phyloP scores from a whole-genome alignment of 140 eudicot species.

The Flaveria floridana region DNA sequence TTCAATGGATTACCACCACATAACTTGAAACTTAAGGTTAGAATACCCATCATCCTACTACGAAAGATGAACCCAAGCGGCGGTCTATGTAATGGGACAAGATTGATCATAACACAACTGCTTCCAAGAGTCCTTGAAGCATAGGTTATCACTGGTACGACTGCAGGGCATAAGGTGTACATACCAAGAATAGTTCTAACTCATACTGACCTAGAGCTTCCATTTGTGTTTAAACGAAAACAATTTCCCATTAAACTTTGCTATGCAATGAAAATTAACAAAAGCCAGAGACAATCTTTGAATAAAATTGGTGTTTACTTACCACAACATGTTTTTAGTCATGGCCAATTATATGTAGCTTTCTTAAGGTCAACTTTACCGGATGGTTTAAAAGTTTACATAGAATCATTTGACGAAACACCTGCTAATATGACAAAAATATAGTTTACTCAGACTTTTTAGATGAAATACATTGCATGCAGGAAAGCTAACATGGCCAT shows the following conservation, averaged over 20 bases:
- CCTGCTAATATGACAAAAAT: too few relatives aligned
- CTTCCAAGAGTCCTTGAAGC: not conserved
- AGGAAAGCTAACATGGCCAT: too few relatives aligned
- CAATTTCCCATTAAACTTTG: too few relatives aligned
- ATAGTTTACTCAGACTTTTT: too few relatives aligned
- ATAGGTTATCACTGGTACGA: not conserved
- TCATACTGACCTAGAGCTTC: too few relatives aligned
- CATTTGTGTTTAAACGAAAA: too few relatives aligned
- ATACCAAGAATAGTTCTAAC: too few relatives aligned
- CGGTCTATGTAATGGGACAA: not conserved
- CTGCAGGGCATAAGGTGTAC: not conserved
- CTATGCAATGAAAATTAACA: too few relatives aligned
- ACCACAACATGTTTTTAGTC: not conserved
- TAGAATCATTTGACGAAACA: too few relatives aligned
- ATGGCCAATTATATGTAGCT: not conserved
- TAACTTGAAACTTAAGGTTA: not conserved
- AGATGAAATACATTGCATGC: too few relatives aligned
- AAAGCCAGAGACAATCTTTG: not conserved
- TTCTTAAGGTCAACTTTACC: too few relatives aligned
- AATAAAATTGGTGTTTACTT: not conserved
- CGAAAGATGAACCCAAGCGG: not conserved
- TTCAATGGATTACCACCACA: not conserved
- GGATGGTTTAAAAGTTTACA: too few relatives aligned
- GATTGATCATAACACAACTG: not conserved
- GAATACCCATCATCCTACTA: not conserved